Evolutionary conservation across 441 rosid genomes (phyloP).

Genomic region (Erodium moschatum): DNA sequence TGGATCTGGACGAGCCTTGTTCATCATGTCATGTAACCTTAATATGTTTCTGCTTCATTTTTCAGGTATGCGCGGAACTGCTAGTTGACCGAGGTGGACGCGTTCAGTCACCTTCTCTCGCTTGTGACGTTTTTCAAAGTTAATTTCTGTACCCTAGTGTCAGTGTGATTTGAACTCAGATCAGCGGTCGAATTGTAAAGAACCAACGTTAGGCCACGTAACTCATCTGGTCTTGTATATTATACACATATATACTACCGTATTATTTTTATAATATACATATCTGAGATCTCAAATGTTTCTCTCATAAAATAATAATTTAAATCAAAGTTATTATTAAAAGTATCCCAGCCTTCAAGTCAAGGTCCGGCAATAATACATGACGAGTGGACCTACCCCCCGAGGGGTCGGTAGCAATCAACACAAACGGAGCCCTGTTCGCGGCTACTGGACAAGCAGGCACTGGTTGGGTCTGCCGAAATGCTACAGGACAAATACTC

Average conservation of each 20-base stretch:
- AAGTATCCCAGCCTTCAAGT: no score
- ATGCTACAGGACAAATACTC: no score
- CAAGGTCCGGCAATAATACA: no score
- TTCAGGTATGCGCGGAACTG: slow-evolving; percentile 33
- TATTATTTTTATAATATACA: no score
- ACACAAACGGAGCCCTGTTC: no score
- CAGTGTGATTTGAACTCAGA: neutral
- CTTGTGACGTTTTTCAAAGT: neutral
- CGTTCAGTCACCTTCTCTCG: neutral
- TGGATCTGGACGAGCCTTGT: neutral
- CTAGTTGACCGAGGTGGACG: slow-evolving; percentile 15
- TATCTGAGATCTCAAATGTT: no score
- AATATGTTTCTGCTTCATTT: neutral
- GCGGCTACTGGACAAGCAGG: no score
- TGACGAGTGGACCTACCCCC: no score
- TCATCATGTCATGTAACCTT: neutral
- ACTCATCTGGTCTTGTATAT: slow-evolving; percentile 15
- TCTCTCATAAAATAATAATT: no score
- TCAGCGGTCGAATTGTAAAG: slow-evolving; percentile 17
- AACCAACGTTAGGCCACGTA: slow-evolving; percentile 16
- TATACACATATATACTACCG: neutral
- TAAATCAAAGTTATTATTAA: no score
- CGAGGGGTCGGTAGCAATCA: no score
- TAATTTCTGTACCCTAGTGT: neutral
- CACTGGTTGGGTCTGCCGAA: no score